These are phyloP conservation scores for Choanephora cucurbitarum DNA, from an alignment of 371 early-diverging fungal genomes.

Conservation along the genomic window DNA sequence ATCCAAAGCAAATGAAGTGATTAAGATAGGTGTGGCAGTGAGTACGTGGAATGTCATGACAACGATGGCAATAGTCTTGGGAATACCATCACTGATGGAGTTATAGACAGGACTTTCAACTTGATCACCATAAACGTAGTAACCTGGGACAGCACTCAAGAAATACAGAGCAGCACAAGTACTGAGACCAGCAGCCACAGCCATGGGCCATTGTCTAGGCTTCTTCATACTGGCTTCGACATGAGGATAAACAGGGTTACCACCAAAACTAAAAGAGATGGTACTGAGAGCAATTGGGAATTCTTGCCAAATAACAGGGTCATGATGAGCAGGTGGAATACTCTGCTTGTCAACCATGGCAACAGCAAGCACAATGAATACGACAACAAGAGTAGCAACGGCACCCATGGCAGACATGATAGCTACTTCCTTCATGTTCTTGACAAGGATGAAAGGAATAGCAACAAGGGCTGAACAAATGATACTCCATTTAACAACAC, in stretches of 20 bases:
- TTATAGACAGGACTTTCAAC: conserved; percentile 76
- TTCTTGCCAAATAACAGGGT: conserved; percentile 49
- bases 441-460: conserved; percentile 59
- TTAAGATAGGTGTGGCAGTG: conserved; percentile 79
- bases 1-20: conserved; percentile 80
- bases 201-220: conserved; percentile 74
- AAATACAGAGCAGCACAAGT: conserved; percentile 78
- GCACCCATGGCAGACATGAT: conserved; percentile 63
- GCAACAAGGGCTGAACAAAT: conserved; percentile 57
- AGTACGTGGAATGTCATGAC: conserved; percentile 84
- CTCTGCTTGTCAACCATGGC: conserved; percentile 32
- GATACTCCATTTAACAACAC: conserved; percentile 59
- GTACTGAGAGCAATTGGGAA: conserved; percentile 63
- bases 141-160: conserved; percentile 76
- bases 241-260: conserved; percentile 81
- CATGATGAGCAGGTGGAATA: conserved; percentile 29
- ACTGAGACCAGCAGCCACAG: conserved; percentile 66
- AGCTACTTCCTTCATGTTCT: conserved; percentile 63
- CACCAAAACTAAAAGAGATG: conserved; percentile 80
- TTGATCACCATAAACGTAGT: conserved; percentile 76
- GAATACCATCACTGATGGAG: conserved; percentile 66
- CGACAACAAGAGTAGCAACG: conserved; percentile 49
- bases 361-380: conserved; percentile 48
- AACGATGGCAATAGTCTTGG: conserved; percentile 65
- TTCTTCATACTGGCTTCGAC: conserved; percentile 85